Base-by-base conservation (phyloP, 148 eudicot genomes). In the Rhododendron molle region DNA sequence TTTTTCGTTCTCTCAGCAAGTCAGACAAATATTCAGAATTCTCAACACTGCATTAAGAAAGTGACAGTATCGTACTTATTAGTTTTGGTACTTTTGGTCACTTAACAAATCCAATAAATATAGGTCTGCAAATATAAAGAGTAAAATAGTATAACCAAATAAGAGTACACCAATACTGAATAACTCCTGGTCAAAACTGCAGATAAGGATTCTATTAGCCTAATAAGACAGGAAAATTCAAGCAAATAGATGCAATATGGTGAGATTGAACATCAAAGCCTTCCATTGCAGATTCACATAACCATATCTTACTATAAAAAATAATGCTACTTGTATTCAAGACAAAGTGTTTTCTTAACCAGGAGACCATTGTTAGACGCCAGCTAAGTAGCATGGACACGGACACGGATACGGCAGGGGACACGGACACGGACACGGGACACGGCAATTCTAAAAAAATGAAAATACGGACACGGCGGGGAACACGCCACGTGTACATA, bases 11-110 rank as follows among this genome's bases (percentile, higher is more conserved):
- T 88, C 71, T 95, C 87, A 97, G 90, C 89, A 97, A 90, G 83
- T 86, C 87, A 85, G 96, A 94, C 83, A 97, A 83, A 88, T 92
- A 88, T 89, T 97, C 99, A 82, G 99, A 97, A 90, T 95, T 93
- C 88, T 94, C 99, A 81, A 97, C 99, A 90, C 99, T 97, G 96
- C 91, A 93, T 60, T 16, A 87, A 60, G 82, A 86, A 88, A 78
- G 78, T 32, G 46, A 82, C n/a, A 92, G 44, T 47, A 46, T 49
- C 62, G 18, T 69, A 83, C 23, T 72, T 30, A 54, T 43, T 40
- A 56, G 4, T 43, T 26, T 7, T 54, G 52, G n/a, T 36, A 28
- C 13, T 76, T 81, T 40, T 38, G 43, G 76, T 40, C 44, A 56
- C 32, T 16, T 7, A 43, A 40, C n/a, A 58, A 56, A 81, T 40